Percentiles rank a stretch among this genome's conserved stretches.
Conservation (phyloP, 441 rosid species). For the Adansonia madagascariensis region DNA sequence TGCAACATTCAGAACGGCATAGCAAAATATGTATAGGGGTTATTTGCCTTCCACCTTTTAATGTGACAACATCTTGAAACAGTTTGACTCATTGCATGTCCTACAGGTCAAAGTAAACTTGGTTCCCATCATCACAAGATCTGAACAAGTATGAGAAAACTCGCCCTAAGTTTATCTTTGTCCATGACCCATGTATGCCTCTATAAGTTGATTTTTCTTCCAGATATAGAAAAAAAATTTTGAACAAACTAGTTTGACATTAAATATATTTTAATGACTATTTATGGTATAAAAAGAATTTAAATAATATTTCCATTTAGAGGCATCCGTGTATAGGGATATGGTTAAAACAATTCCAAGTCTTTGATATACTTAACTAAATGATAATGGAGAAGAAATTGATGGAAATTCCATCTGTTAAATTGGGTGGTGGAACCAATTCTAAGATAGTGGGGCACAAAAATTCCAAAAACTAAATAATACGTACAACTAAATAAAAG, state of each 20-base stretch:
- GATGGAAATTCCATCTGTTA: constrained; percentile 2
- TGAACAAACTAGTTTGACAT: neutral
- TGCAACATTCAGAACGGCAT: neutral
- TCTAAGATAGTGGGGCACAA: neutral
- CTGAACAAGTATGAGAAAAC: neutral
- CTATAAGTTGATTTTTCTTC: neutral
- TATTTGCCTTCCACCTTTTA: neutral
- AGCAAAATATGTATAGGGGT: constrained; percentile 8
- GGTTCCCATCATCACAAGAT: neutral
- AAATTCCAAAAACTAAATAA: neutral
- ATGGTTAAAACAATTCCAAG: constrained; percentile 15
- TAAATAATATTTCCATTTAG: neutral
- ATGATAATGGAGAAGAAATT: constrained; percentile 12
- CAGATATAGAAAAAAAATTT: neutral
- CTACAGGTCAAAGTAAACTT: neutral
- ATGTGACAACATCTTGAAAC: neutral
- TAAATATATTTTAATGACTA: neutral
- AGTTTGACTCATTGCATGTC: neutral
- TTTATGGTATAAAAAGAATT: neutral
- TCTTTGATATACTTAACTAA: constrained; percentile 11
- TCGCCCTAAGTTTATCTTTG: neutral
- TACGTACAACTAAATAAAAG: neutral
- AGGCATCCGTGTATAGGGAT: neutral
- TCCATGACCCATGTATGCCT: neutral
- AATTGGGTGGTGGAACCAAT: neutral